Conservation (phyloP, 2,329 filamentous ascomycete genomes). For the Aureobasidium sp. region DNA sequence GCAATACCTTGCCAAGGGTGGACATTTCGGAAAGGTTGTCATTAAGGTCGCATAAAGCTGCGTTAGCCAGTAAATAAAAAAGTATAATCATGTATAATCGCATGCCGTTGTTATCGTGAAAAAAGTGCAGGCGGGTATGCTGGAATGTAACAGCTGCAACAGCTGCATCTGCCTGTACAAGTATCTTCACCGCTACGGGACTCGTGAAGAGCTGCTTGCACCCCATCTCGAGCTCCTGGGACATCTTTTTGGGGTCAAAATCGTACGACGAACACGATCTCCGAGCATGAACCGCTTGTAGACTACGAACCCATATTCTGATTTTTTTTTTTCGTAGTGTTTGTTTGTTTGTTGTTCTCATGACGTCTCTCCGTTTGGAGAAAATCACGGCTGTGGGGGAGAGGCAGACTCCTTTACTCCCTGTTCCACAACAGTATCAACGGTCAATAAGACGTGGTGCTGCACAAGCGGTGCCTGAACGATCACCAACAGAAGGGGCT, state of each 20-base stretch:
- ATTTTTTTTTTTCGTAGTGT: not conserved
- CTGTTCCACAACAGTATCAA: slow-evolving; percentile 8
- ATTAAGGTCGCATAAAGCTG: slow-evolving; percentile 25
- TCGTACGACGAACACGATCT: too few relatives aligned
- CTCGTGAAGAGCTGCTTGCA: not conserved
- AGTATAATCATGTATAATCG: slow-evolving; percentile 7
- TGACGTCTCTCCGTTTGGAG: not conserved
- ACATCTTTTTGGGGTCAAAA: too few relatives aligned
- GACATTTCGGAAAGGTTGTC: slow-evolving; percentile 40
- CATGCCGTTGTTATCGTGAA: slow-evolving; percentile 4
- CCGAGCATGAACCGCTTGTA: too few relatives aligned
- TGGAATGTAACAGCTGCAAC: slow-evolving; percentile 1
- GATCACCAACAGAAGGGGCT: slow-evolving; percentile 12
- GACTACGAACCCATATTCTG: too few relatives aligned
- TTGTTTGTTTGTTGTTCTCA: slow-evolving; percentile 6
- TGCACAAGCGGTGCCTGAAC: slow-evolving; percentile 12
- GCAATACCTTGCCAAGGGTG: slow-evolving; percentile 37
- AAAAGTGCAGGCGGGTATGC: not conserved
- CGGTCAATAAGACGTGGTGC: slow-evolving; percentile 11
- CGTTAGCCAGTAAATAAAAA: slow-evolving; percentile 1
- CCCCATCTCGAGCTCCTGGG: too few relatives aligned
- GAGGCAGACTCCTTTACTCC: slow-evolving; percentile 2
- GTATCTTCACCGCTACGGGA: not conserved
- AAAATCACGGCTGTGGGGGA: not conserved
- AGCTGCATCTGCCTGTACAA: slow-evolving; percentile 1